Percentiles rank a stretch among this genome's conserved stretches.
Conservation (phyloP, 192 early-diverging fungal species). For the Gonapodya prolifera region DNA sequence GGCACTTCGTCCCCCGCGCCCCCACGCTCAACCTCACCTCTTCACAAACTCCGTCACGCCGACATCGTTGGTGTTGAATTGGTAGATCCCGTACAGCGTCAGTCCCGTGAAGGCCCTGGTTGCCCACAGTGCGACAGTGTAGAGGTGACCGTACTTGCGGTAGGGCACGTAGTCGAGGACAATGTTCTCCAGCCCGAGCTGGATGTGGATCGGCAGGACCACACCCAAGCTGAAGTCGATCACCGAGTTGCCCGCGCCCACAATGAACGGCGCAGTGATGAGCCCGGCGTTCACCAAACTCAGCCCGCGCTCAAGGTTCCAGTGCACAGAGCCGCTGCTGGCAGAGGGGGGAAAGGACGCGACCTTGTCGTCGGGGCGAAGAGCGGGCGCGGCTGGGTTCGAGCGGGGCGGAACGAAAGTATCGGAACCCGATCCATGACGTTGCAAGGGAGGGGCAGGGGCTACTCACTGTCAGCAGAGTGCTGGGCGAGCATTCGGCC, state of each 20-base stretch:
- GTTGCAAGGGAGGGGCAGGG: neutral
- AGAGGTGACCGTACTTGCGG: conserved; percentile 44
- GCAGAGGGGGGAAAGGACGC: conserved; percentile 25
- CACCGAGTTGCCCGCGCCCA: conserved; percentile 64
- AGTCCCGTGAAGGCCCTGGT: conserved; percentile 58
- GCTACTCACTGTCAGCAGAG: neutral
- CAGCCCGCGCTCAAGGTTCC: conserved; percentile 86
- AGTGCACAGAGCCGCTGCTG: conserved; percentile 86
- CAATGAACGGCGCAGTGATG: conserved; percentile 56
- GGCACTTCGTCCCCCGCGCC: neutral
- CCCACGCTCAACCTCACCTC: conserved; percentile 8
- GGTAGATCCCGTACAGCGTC: conserved; percentile 72
- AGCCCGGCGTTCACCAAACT: conserved; percentile 63
- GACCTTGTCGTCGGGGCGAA: neutral
- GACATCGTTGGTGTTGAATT: conserved; percentile 92
- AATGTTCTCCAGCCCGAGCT: conserved; percentile 69
- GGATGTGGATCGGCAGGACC: conserved; percentile 78
- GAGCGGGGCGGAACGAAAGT: neutral
- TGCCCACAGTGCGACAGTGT: conserved; percentile 48
- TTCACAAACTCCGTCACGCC: conserved; percentile 81
- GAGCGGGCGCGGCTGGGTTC: neutral
- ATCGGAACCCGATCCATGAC: neutral
- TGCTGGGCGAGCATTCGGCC: neutral
- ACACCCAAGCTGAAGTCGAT: conserved; percentile 83
- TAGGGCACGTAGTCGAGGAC: conserved; percentile 73